Evolutionary conservation across 1,139 yeast species (phyloP).

Genomic region (Nakaseomyces uthaithaninus): DNA sequence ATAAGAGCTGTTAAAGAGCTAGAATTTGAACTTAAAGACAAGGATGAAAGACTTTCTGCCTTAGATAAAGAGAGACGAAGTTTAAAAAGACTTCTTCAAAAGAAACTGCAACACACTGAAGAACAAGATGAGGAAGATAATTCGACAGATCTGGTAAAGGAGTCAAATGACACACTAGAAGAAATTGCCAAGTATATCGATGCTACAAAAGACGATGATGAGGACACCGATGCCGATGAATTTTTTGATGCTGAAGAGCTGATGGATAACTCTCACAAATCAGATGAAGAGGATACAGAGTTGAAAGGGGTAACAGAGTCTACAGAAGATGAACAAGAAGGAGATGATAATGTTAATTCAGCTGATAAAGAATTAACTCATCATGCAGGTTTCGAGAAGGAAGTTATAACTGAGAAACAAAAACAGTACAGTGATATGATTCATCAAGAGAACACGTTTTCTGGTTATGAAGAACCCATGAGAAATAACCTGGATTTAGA

Average conservation of each 20-base stretch:
- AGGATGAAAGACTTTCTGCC: slow-evolving; percentile 65
- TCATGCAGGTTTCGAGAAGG: background rate
- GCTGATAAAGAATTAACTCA: slow-evolving; percentile 6
- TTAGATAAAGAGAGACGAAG: slow-evolving; percentile 65
- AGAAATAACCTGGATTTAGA: slow-evolving; percentile 61
- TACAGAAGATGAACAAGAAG: slow-evolving; percentile 7
- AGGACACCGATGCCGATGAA: slow-evolving; percentile 57
- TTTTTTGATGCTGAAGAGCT: slow-evolving; percentile 84
- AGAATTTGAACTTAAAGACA: slow-evolving; percentile 69
- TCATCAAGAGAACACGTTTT: slow-evolving; percentile 55
- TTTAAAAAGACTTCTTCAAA: slow-evolving; percentile 51
- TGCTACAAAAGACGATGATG: slow-evolving; percentile 47
- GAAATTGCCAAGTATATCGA: slow-evolving; percentile 45
- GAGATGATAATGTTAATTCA: slow-evolving; percentile 4
- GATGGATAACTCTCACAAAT: slow-evolving; percentile 16
- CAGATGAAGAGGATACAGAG: slow-evolving; percentile 17
- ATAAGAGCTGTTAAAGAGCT: slow-evolving; percentile 78
- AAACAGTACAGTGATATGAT: slow-evolving; percentile 37
- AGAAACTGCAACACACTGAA: slow-evolving; percentile 22
- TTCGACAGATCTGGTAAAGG: slow-evolving; percentile 8
- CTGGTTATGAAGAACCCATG: slow-evolving; percentile 87
- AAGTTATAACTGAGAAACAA: slow-evolving; percentile 37
- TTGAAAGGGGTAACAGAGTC: slow-evolving; percentile 7
- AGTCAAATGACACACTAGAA: slow-evolving; percentile 24
- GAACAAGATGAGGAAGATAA: slow-evolving; percentile 15